phyloP scores from a whole-genome alignment of 2,329 filamentous ascomycete genomes.

The Graphium sp. region DNA sequence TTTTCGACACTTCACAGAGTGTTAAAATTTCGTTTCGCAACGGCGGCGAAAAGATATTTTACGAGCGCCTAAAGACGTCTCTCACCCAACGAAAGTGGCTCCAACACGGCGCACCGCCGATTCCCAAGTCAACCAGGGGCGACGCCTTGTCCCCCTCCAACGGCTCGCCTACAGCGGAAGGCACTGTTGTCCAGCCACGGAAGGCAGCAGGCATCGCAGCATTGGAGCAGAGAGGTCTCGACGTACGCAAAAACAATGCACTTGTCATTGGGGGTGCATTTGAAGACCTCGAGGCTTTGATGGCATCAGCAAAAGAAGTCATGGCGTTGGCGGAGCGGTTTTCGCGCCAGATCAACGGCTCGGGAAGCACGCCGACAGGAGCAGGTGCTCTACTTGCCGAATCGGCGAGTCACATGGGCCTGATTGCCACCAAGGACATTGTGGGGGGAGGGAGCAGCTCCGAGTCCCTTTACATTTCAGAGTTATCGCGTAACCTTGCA shows the following conservation, averaged over 20 bases:
- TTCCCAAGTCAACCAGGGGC: slow-evolving; percentile 44
- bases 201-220: slow-evolving; percentile 81
- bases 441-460: slow-evolving; percentile 57
- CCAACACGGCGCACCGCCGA: slow-evolving; percentile 72
- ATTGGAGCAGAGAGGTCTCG: slow-evolving; percentile 69
- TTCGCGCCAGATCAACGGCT: slow-evolving; percentile 46
- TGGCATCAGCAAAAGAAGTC: slow-evolving; percentile 95
- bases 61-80: slow-evolving; percentile 73
- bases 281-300: slow-evolving; percentile 87
- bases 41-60: slow-evolving; percentile 80
- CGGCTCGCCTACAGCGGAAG: slow-evolving; percentile 8
- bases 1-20: slow-evolving; percentile 46
- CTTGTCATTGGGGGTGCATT: slow-evolving; percentile 85
- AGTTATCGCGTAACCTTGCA: slow-evolving; percentile 68
- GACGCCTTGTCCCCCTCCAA: slow-evolving; percentile 13
- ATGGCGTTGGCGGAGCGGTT: slow-evolving; percentile 85
- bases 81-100: slow-evolving; percentile 94
- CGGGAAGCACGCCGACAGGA: slow-evolving; percentile 46
- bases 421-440: slow-evolving; percentile 92
- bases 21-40: slow-evolving; percentile 85
- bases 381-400: slow-evolving; percentile 62
- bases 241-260: slow-evolving; percentile 84
- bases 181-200: no score
- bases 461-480: slow-evolving; percentile 77
- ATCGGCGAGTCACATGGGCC: slow-evolving; percentile 59